These are phyloP conservation scores for Salix dunnii DNA, from an alignment of 345 rosid species.

Conservation along the genomic window DNA sequence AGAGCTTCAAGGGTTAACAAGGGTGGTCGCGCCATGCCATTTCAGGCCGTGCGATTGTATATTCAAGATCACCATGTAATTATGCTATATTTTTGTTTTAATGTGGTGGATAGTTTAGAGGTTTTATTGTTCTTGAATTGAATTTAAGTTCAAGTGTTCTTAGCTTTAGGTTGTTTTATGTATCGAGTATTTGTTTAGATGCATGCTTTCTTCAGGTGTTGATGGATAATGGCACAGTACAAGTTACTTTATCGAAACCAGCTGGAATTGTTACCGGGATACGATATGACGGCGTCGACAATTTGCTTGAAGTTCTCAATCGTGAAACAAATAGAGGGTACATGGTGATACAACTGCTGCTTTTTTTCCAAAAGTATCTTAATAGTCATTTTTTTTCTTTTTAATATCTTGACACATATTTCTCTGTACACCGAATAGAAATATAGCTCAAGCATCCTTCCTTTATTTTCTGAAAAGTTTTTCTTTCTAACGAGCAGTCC, in stretches of 20 bases:
- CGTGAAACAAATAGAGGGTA: constrained; percentile 33
- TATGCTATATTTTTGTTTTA: constrained; percentile 3
- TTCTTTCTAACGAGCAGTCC: neutral
- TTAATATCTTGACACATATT: neutral
- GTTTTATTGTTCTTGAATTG: neutral
- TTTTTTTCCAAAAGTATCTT: too few relatives aligned
- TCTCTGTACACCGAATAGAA: neutral
- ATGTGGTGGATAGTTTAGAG: neutral
- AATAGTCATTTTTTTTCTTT: neutral
- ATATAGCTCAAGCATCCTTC: neutral
- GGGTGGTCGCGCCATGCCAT: constrained; percentile 28
- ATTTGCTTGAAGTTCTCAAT: constrained; percentile 27
- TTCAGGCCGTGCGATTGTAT: constrained; percentile 50
- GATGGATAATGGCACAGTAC: constrained; percentile 32
- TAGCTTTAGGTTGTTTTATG: neutral
- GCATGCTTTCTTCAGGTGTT: constrained; percentile 22
- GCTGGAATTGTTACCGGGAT: constrained; percentile 31
- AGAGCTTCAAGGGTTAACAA: constrained; percentile 16
- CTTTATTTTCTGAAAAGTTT: neutral
- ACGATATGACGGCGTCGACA: constrained; percentile 27
- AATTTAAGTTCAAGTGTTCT: neutral
- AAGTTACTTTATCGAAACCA: constrained; percentile 32
- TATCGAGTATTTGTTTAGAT: neutral
- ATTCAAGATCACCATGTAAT: constrained; percentile 56
- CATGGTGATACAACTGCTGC: neutral